These are phyloP conservation scores for Bocquillonia castaneifolia DNA, from an alignment of 441 rosid species.

Conservation along the genomic window DNA sequence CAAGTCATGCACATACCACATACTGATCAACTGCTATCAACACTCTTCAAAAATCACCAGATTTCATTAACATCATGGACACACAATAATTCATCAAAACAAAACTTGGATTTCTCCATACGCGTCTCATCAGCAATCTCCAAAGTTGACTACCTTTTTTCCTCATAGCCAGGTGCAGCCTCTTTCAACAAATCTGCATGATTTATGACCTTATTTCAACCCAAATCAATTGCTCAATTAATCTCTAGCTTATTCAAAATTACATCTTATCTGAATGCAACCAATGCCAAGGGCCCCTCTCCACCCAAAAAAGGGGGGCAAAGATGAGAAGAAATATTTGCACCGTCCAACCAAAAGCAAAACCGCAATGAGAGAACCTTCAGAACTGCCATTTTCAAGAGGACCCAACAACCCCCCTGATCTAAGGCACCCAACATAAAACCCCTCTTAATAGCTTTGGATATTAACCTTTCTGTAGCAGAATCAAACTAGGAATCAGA, in stretches of 20 bases:
- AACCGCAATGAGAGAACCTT: neutral
- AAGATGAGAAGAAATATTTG: too few relatives aligned
- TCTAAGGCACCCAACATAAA: neutral
- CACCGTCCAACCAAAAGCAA: too few relatives aligned
- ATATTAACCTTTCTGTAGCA: neutral
- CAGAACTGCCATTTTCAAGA: neutral
- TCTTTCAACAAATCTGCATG: constrained; percentile 41
- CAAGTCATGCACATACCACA: too few relatives aligned
- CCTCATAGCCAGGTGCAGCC: constrained; percentile 59
- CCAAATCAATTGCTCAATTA: neutral
- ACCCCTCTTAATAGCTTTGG: neutral
- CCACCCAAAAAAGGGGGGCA: too few relatives aligned
- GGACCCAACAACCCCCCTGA: too few relatives aligned
- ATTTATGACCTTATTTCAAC: neutral
- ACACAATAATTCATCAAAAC: constrained; percentile 91
- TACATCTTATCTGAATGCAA: neutral
- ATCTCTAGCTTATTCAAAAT: too few relatives aligned
- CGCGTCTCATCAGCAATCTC: constrained; percentile 72
- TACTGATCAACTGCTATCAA: constrained; percentile 83
- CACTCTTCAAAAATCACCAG: constrained; percentile 76
- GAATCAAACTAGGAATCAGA: neutral
- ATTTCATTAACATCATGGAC: constrained; percentile 80
- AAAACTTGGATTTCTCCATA: constrained; percentile 73
- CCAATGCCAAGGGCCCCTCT: too few relatives aligned
- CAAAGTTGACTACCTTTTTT: constrained; percentile 59